A percentile compares a stretch with the other conserved stretches of the same genome.
phyloP scores from a whole-genome alignment of 2,329 filamentous ascomycete genomes.

The Monosporascus sp. region DNA sequence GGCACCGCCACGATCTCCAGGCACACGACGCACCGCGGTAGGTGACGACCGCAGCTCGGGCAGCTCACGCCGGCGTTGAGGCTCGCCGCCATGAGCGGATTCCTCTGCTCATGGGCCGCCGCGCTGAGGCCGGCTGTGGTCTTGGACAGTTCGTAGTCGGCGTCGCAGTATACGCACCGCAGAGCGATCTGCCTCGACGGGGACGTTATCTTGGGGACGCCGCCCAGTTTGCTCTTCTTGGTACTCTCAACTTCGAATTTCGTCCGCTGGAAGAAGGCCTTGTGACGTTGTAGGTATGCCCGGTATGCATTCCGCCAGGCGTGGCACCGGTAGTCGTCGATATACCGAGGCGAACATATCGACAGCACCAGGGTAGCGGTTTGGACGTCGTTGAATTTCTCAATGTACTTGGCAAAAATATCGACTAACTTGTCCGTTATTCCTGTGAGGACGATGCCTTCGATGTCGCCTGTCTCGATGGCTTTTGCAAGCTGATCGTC shows the following conservation, averaged over 20 bases:
- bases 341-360: conserved; percentile 68
- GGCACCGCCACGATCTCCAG: conserved; percentile 61
- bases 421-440: conserved; percentile 68
- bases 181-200: conserved; percentile 66
- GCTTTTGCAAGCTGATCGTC: conserved; percentile 56
- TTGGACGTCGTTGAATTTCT: conserved; percentile 72
- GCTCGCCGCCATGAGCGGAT: conserved; percentile 52
- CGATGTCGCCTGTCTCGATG: conserved; percentile 63
- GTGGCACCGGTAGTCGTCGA: conserved; percentile 68
- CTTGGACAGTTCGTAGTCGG: conserved; percentile 47
- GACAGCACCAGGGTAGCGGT: conserved; percentile 71
- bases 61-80: conserved; percentile 59
- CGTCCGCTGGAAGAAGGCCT: conserved; percentile 66
- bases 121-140: conserved; percentile 7
- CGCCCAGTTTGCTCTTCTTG: conserved; percentile 60
- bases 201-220: conserved; percentile 56
- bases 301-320: conserved; percentile 70
- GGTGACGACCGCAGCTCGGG: conserved; percentile 59
- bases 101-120: conserved; percentile 26
- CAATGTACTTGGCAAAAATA: conserved; percentile 69
- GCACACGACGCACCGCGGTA: conserved; percentile 63
- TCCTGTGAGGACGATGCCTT: conserved; percentile 72
- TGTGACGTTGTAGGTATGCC: conserved; percentile 67
- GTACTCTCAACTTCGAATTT: conserved; percentile 76
- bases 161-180: conserved; percentile 71